Conservation (phyloP, 148 eudicot species). For the Persicaria maculosa region DNA sequence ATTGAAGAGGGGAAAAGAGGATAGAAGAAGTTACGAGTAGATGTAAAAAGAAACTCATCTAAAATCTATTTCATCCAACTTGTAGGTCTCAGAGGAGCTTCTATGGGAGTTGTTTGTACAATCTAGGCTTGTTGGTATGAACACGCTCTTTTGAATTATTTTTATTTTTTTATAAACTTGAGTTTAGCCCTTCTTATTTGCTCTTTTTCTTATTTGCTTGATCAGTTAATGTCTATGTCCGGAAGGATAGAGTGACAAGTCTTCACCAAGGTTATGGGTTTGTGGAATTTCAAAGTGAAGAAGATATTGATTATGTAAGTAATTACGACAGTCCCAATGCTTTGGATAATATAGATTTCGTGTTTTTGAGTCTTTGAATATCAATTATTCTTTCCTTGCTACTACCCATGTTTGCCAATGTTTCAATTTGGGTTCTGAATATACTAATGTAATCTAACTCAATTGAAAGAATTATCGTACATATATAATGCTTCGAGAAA, state of each 20-base stretch:
- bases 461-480: too few relatives aligned
- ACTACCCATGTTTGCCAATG: neutral
- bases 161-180: neutral
- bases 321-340: neutral
- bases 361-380: neutral
- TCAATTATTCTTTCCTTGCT: neutral
- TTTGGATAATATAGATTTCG: neutral
- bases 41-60: neutral
- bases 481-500: too few relatives aligned
- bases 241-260: slow-evolving; percentile 96
- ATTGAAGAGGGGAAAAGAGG: neutral
- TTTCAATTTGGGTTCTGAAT: neutral
- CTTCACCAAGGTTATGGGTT: slow-evolving; percentile 99
- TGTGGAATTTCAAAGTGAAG: slow-evolving; percentile 96
- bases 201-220: slow-evolving; percentile 15
- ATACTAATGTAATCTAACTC: too few relatives aligned
- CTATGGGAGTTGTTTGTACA: slow-evolving; percentile 92
- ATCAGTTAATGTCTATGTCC: slow-evolving; percentile 26
- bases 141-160: neutral
- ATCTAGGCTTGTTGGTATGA: slow-evolving; percentile 82
- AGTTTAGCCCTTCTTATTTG: neutral
- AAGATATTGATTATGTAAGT: slow-evolving; percentile 97
- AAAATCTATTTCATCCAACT: neutral
- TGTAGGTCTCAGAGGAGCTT: slow-evolving; percentile 69
- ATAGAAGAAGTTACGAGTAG: neutral